Conservation (phyloP, 352 stramenopile species). For the Pythium coloratum region DNA sequence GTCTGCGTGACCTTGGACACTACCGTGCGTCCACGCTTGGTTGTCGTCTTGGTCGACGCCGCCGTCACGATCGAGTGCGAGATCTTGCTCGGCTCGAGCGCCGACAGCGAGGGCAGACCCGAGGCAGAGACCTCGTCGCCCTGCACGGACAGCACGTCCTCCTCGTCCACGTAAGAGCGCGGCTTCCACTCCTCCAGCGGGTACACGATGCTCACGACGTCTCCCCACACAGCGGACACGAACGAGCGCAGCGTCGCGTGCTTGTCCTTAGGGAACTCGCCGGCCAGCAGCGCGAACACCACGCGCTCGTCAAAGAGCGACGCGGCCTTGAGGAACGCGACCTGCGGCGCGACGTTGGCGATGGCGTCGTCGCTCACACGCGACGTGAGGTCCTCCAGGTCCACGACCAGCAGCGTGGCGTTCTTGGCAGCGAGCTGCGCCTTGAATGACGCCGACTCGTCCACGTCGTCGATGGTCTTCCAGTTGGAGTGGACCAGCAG, state of each 20-base stretch:
- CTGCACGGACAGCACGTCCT: slow-evolving; percentile 6
- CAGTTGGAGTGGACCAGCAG: slow-evolving; percentile 57
- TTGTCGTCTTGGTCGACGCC: slow-evolving; percentile 18
- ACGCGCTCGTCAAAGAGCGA: slow-evolving; percentile 58
- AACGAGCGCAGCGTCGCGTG: slow-evolving; percentile 56
- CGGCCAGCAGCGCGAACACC: slow-evolving; percentile 54
- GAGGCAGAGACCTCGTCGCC: slow-evolving; percentile 3
- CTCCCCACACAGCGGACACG: slow-evolving; percentile 60
- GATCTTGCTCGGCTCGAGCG: slow-evolving; percentile 58
- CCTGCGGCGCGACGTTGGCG: slow-evolving; percentile 44
- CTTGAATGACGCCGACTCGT: slow-evolving; percentile 58
- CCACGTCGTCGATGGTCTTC: slow-evolving; percentile 67
- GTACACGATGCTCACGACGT: slow-evolving; percentile 53
- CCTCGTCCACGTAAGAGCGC: slow-evolving; percentile 20
- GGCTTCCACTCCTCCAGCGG: slow-evolving; percentile 45
- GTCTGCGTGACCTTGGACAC: slow-evolving; percentile 61
- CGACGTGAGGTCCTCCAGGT: slow-evolving; percentile 48
- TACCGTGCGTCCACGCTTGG: slow-evolving; percentile 42
- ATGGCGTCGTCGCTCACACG: slow-evolving; percentile 55
- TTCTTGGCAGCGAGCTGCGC: slow-evolving; percentile 49
- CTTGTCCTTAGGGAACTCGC: slow-evolving; percentile 37
- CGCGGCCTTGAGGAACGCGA: slow-evolving; percentile 66
- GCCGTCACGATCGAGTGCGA: slow-evolving; percentile 31
- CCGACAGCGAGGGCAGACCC: slow-evolving; percentile 31
- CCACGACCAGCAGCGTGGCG: slow-evolving; percentile 51